Evolutionary conservation across 1,284 basidiomycete genomes (phyloP), one percentile per base, ranked within the genome.

Genomic region (Stygiomarasmius scandens): DNA sequence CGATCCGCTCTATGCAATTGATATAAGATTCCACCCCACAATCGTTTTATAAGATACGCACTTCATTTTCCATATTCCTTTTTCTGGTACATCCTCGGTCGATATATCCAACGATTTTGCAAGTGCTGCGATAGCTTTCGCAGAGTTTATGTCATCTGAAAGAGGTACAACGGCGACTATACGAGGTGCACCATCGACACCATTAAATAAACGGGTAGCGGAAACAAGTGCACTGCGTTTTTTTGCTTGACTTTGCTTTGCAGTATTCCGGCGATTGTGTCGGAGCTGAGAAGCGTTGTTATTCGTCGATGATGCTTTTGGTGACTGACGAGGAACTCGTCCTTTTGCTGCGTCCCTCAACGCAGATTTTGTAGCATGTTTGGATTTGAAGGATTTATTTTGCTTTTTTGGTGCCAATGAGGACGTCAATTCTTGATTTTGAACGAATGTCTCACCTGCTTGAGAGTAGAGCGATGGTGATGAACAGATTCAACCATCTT

Each of bases 341-440:
- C 88, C 93, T 78, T 95, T 96, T 14, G 92, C 86, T 43, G 84
- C 82, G 45, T 92, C 89, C 70, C 92, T 94, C 47, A 94, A 68
- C 0, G 89, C 82, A 8, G 86, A 86, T 73, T 96, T 96, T 3
- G 91, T 85, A 0, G 93, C 84, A 79, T 97, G 93, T 68, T 87
- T 90, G 1, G 91, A 93, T 71, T 96, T 96, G 81, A 92, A 96
- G 1, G 82, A 63, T 71, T 97, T 97, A 73, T 97, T 96, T 78
- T 84, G 77, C 92, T 95, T 41, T 27, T 19, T 10, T 34, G 22
- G 22, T 43, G 36, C 19, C 29, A 43, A 57, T n/a, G 24, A 19
- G 50, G 25, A 36, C 55, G 52, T 20, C 29, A 55, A 16, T 47
- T 27, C 3, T 34, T 10, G 24, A 32, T 50, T 50, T 11, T 34